Evolutionary conservation across 345 rosid species (phyloP).

Genomic region (Schrenkiella parvula): DNA sequence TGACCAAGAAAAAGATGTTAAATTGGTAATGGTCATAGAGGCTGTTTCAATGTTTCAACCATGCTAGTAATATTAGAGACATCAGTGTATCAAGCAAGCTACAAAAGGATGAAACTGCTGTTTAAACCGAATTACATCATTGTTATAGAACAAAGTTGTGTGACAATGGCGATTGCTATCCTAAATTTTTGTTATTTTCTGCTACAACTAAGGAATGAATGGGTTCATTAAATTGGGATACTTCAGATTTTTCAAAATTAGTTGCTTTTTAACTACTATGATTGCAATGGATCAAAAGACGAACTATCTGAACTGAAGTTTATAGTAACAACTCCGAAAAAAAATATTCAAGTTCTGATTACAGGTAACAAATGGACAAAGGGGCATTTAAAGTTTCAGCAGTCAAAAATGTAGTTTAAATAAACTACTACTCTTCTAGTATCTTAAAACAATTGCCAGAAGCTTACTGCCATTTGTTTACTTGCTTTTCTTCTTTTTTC

Average conservation of each 20-base stretch:
- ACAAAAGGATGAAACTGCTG: not conserved
- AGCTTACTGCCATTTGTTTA: slow-evolving; percentile 9
- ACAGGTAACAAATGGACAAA: slow-evolving; percentile 14
- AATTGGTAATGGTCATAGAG: no score
- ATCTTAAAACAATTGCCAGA: not conserved
- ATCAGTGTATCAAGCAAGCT: not conserved
- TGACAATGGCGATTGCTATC: no score
- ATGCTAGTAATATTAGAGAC: not conserved
- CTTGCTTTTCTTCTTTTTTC: slow-evolving; percentile 36
- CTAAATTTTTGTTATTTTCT: not conserved
- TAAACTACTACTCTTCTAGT: not conserved
- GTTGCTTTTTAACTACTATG: not conserved
- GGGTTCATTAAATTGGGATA: not conserved
- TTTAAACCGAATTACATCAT: no score
- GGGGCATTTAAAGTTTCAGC: not conserved
- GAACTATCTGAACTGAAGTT: not conserved
- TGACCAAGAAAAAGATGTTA: no score
- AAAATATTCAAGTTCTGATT: not conserved
- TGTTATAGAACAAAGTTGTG: no score
- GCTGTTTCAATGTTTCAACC: no score
- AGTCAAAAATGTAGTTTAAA: slow-evolving; percentile 20
- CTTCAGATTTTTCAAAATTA: not conserved
- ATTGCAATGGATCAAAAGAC: not conserved
- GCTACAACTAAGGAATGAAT: not conserved
- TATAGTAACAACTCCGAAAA: not conserved